Evolutionary conservation across 23 red algal species (phyloP), one percentile per base, ranked within the genome.

Genomic region (Gracilaria gracilis): DNA sequence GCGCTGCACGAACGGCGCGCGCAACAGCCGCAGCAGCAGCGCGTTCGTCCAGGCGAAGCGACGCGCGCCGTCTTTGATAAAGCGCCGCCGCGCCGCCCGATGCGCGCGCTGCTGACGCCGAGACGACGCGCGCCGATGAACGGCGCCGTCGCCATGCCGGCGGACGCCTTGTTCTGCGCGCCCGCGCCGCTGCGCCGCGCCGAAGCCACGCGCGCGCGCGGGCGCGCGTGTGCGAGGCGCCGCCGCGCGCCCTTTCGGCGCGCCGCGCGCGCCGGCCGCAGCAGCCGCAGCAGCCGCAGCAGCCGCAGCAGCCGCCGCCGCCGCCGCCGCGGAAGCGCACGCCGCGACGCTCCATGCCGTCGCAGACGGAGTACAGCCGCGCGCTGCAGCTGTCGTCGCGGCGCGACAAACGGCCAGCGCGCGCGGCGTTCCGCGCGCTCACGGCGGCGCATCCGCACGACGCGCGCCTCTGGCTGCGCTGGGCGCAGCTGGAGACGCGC

Each of bases 401-500:
- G 21, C 42, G 23, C 35, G 66, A 86, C 82, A 86, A 86, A 47
- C 82, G 82, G 9, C 19, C 61, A 59, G 61, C 82, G 20, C 82
- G 82, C 28, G 82, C 51, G 24, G 7, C 23, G 9, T 70, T 86
- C 35, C 61, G 82, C 32, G 29, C 82, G 21, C 53, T 58, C 61
- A 44, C 61, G 25, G 53, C 36, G 12, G 34, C 61, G 32, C 66
- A 86, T 31, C 82, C 82, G 11, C 42, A 86, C 23, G 82, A 86
- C 66, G 36, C 39, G 29, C 82, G 82, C 40, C 21, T 86, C 34
- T 86, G 82, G 82, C 35, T 86, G 38, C 81, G 89, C 3, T 98
- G 96, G 93, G 96, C 88, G 25, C 82, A 65, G 20, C 57, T 98
- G 88, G 96, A 98, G 76, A 88, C 88, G 32, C 61, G 83, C 21